Conservation (phyloP, 192 early-diverging fungal genomes). For the Backusella liffmaniae region DNA sequence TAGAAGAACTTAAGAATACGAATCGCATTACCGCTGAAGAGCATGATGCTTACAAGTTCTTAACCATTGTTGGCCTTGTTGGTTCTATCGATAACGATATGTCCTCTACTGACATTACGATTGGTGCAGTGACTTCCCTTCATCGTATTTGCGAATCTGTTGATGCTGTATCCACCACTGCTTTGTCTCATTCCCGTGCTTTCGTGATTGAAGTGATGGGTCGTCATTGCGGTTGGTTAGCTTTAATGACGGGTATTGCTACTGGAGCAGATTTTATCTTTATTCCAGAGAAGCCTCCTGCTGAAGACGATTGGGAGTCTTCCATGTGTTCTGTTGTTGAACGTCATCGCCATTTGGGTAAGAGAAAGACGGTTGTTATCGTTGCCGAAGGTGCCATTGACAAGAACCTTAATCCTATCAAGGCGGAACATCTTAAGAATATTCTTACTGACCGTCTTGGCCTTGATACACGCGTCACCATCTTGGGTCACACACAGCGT, state of each 20-base stretch:
- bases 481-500: constrained; percentile 92
- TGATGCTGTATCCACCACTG: constrained; percentile 90
- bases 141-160: constrained; percentile 96
- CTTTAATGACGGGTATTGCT: constrained; percentile 81
- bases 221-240: constrained; percentile 95
- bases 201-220: constrained; percentile 99
- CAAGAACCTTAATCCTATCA: constrained; percentile 83
- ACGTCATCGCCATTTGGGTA: constrained; percentile 75
- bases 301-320: constrained; percentile 82
- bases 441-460: constrained; percentile 77
- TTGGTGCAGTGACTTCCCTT: constrained; percentile 90
- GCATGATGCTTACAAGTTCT: constrained; percentile 57
- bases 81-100: constrained; percentile 98
- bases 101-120: constrained; percentile 89
- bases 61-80: constrained; percentile 96
- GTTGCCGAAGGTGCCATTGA: constrained; percentile 97
- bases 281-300: constrained; percentile 90
- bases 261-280: constrained; percentile 96
- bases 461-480: constrained; percentile 93
- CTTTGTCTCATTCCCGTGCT: constrained; percentile 91
- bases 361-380: constrained; percentile 92
- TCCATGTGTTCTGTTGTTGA: constrained; percentile 72
- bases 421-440: constrained; percentile 79
- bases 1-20: constrained; percentile 70
- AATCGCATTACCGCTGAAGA: constrained; percentile 60